Percentiles rank a stretch among this genome's conserved stretches.
Conservation (phyloP, 192 early-diverging fungal genomes). For the Chytriomyces sp. region DNA sequence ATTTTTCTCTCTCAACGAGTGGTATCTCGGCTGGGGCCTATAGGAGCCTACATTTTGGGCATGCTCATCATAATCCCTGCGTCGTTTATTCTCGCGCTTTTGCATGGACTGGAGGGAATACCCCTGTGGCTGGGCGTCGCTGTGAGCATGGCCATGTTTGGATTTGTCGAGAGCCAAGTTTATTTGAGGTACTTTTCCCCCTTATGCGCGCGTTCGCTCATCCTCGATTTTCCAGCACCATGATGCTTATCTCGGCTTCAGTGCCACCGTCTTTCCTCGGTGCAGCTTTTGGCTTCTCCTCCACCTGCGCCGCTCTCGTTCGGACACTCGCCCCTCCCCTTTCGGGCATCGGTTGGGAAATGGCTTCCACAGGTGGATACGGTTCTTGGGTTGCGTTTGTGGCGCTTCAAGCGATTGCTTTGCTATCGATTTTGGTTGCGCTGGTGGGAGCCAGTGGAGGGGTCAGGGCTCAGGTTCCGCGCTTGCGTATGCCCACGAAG, state of each 20-base stretch:
- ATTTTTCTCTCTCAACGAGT: conserved; percentile 27
- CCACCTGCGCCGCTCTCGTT: background rate
- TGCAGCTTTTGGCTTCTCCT: conserved; percentile 4
- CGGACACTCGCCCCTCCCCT: conserved; percentile 5
- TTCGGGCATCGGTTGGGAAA: background rate
- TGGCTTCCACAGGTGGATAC: background rate
- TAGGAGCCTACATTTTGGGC: conserved; percentile 14
- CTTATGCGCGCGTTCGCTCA: too few species aligned
- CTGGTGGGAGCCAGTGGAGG: too few species aligned
- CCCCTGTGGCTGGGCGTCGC: background rate
- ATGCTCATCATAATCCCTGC: conserved; percentile 26
- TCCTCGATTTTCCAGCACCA: conserved; percentile 1
- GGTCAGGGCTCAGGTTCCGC: too few species aligned
- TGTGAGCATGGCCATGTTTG: conserved; percentile 29
- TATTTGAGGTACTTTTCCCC: conserved; percentile 25
- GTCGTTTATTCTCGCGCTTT: background rate
- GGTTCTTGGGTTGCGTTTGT: background rate
- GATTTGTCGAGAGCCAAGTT: conserved; percentile 31
- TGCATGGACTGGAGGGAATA: background rate
- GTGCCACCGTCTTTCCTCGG: background rate
- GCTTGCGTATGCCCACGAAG: too few species aligned
- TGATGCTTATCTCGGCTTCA: conserved; percentile 1
- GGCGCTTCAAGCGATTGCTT: background rate
- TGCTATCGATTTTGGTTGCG: too few species aligned
- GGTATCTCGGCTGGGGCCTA: conserved; percentile 6